Conservation (phyloP, 2,329 filamentous ascomycete genomes). For the Penicillium digitatum region DNA sequence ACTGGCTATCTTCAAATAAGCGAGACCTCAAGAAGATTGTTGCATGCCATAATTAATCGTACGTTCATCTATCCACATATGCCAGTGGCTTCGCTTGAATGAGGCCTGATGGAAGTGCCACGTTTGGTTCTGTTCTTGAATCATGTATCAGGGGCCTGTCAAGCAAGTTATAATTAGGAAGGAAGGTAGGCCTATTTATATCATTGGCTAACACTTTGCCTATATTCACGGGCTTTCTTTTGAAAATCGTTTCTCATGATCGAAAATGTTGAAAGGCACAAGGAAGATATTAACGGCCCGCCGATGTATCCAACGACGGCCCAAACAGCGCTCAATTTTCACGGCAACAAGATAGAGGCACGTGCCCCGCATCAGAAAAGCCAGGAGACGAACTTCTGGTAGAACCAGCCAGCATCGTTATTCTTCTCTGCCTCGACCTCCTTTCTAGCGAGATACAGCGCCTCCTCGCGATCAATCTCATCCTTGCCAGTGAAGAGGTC, state of each 20-base stretch:
- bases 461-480: conserved; percentile 68
- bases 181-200: too few relatives aligned
- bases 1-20: too few relatives aligned
- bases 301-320: background rate
- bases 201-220: too few relatives aligned
- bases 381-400: conserved; percentile 58
- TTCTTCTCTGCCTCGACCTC: conserved; percentile 41
- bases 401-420: conserved; percentile 50
- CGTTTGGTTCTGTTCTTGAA: too few relatives aligned
- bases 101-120: too few relatives aligned
- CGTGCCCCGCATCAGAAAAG: conserved; percentile 46
- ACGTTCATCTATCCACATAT: too few relatives aligned
- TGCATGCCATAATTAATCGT: too few relatives aligned
- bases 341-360: background rate
- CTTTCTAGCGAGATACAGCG: conserved; percentile 60
- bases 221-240: background rate
- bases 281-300: background rate
- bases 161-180: too few relatives aligned
- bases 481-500: conserved; percentile 73
- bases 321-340: background rate
- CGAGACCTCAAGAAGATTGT: too few relatives aligned
- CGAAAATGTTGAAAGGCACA: background rate
- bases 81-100: too few relatives aligned
- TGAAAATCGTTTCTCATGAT: background rate
- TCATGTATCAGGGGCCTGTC: too few relatives aligned